Conservation (phyloP, 2,329 filamentous ascomycete species). For the Ampelomyces quisqualis region DNA sequence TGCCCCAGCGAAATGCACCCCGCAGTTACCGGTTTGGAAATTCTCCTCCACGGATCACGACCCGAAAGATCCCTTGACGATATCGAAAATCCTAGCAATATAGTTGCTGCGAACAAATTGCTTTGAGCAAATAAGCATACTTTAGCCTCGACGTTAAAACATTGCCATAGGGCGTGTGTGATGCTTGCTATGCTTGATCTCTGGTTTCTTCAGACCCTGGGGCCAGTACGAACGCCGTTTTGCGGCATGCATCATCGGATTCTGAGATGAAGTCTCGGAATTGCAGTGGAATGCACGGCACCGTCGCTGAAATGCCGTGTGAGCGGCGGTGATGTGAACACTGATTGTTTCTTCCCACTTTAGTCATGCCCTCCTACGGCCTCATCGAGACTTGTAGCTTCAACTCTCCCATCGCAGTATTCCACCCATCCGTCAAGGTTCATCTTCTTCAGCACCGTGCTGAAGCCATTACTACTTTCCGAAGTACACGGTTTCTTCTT, state of each 20-base stretch:
- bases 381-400: constrained; percentile 24
- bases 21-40: constrained; percentile 16
- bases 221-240: constrained; percentile 1
- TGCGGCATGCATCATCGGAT: neutral
- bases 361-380: constrained; percentile 4
- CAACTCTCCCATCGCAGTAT: constrained; percentile 50
- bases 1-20: constrained; percentile 24
- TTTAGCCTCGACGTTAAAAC: neutral
- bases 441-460: constrained; percentile 67
- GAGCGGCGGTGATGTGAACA: neutral
- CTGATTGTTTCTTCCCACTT: neutral
- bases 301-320: neutral
- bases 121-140: neutral
- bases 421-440: constrained; percentile 63
- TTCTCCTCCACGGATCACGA: constrained; percentile 4
- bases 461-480: constrained; percentile 55
- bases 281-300: neutral
- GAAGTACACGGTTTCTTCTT: constrained; percentile 50
- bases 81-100: too few species aligned
- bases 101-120: too few species aligned
- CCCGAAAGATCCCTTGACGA: neutral
- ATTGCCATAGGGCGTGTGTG: constrained; percentile 12
- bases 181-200: constrained; percentile 4
- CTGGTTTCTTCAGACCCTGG: neutral
- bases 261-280: neutral